Percentiles rank a stretch among this genome's conserved stretches.
Evolutionary conservation across 2,329 filamentous ascomycete species (phyloP).

Genomic region (Coniochaeta sp.): DNA sequence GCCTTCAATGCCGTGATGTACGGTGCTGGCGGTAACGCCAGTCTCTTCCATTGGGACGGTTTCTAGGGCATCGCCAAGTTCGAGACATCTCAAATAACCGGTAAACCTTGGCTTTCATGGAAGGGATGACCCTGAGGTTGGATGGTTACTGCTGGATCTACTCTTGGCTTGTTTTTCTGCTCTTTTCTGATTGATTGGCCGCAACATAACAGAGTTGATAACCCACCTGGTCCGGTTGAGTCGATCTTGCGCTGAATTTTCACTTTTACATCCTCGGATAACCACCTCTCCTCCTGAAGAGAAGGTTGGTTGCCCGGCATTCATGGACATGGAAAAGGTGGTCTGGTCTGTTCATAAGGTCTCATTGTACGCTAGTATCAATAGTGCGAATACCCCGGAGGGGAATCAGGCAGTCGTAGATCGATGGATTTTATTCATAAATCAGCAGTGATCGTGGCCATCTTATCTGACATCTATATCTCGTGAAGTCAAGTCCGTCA

Average conservation of each 20-base stretch:
- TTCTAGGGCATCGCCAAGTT: not conserved
- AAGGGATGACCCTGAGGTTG: not conserved
- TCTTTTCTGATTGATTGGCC: not conserved
- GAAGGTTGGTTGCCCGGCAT: not conserved
- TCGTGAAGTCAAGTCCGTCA: not conserved
- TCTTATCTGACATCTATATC: not conserved
- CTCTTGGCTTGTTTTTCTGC: not conserved
- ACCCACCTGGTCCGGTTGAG: not conserved
- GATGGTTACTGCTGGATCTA: not conserved
- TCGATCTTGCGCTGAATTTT: not conserved
- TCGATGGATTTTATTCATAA: not conserved
- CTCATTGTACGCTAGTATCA: not conserved
- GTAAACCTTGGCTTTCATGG: not conserved
- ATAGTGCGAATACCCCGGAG: not conserved
- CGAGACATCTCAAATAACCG: not conserved
- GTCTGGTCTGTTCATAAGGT: not conserved
- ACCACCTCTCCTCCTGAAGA: not conserved
- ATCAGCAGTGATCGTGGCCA: not conserved
- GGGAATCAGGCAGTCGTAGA: not conserved
- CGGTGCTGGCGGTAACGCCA: not conserved
- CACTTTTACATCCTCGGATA: not conserved
- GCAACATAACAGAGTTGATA: not conserved
- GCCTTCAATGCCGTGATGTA: not conserved
- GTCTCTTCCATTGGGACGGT: not conserved
- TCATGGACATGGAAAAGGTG: not conserved